Evolutionary conservation across 257 asterid genomes (phyloP), one percentile per base, ranked within the genome.

Genomic region (Nicotiana undulata): DNA sequence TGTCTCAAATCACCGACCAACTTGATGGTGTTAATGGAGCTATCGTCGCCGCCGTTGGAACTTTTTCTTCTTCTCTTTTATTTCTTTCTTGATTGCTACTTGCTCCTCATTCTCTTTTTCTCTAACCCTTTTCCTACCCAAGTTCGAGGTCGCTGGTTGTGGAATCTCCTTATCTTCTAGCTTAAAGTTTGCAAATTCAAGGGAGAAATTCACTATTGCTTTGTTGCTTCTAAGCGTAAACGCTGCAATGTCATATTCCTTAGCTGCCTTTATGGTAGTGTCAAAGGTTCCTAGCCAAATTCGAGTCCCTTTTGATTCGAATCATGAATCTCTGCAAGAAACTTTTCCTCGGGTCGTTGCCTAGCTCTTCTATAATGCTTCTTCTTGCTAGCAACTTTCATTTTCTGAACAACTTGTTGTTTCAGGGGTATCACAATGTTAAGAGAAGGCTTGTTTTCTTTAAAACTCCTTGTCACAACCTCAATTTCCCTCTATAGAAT

Each of bases 1-100:
- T 20, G 66, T 91, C 97, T 98, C 97, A 95, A 75, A 93, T 90
- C 4, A 95, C 80, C 84, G 82, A 87, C 98, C 98, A 95, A 76
- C 80, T 92, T 3, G 98, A 93, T 85, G 97, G 98, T 84, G 98
- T 95, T 79, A 93, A 85, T 0, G 98, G 67, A 32, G 61, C 1
- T 6, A 9, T 34, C 44, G 1, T 22, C 1, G 70, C 18, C 31
- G 26, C 13, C 4, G 22, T 10, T 0, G 26, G 96, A 31, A 55
- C 13, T 64, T 12, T 24, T 40, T 61, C 29, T 59, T 84, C 87
- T 81, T 82, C 92, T 66, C 74, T 89, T 82, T 87, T 86, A 83
- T 88, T 77, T 66, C 87, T 56, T 88, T 89, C 44, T 51, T 81
- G 82, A 78, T 89, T 22, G 80, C 79, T 31, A 83, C 86, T 20